Conservation (phyloP, 371 early-diverging fungal genomes). For the Mortierella sp. region DNA sequence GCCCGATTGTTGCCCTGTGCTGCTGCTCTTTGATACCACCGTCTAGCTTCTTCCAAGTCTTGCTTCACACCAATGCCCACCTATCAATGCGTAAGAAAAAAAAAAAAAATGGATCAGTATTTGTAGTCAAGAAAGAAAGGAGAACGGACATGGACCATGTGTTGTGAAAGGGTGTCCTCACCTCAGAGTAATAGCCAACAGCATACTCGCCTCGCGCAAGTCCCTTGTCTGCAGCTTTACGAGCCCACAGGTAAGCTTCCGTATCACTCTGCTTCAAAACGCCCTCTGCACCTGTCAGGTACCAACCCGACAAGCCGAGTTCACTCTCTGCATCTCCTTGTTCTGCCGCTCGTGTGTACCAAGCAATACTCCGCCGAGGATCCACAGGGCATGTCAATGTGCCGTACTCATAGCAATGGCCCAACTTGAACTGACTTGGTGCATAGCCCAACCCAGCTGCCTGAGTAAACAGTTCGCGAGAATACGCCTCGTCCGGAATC, state of each 20-base stretch:
- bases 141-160: no score
- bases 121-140: no score
- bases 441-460: slow-evolving; percentile 84
- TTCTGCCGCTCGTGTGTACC: slow-evolving; percentile 84
- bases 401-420: slow-evolving; percentile 85
- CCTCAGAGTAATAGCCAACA: slow-evolving; percentile 87
- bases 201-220: slow-evolving; percentile 90
- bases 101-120: slow-evolving; percentile 20
- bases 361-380: slow-evolving; percentile 74
- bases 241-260: slow-evolving; percentile 91
- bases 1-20: slow-evolving; percentile 85
- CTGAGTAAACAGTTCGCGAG: slow-evolving; percentile 74
- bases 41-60: slow-evolving; percentile 75
- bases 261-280: slow-evolving; percentile 82
- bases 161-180: background rate
- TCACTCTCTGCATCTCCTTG: slow-evolving; percentile 91
- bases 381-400: slow-evolving; percentile 73
- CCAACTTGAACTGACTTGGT: slow-evolving; percentile 79
- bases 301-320: slow-evolving; percentile 79
- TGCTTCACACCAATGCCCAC: slow-evolving; percentile 77
- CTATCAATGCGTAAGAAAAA: background rate
- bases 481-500: slow-evolving; percentile 78
- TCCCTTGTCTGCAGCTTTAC: slow-evolving; percentile 87
- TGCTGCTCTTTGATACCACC: slow-evolving; percentile 77
- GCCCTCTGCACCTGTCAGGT: slow-evolving; percentile 83